A percentile compares a stretch with the other conserved stretches of the same genome.
Evolutionary conservation across 768 basidiomycete genomes (phyloP).

Genomic region (Trametes gibbosa): DNA sequence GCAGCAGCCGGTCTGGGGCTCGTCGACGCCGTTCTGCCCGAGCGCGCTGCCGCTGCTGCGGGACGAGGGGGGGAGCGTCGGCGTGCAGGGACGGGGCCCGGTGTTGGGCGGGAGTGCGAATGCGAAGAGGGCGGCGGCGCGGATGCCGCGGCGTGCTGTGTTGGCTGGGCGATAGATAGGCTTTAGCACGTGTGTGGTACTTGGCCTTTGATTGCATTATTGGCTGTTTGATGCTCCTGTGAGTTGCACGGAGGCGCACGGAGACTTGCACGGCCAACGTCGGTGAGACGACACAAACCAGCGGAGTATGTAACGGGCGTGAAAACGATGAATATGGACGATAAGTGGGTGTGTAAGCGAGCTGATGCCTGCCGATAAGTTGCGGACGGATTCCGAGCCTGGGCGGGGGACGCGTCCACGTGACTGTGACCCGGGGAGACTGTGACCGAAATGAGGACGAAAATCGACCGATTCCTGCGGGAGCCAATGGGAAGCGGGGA

Average conservation of each 20-base stretch:
- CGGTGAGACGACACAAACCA: too few relatives aligned
- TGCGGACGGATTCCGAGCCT: neutral
- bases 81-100: constrained; percentile 8
- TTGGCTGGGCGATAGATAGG: constrained; percentile 4
- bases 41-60: constrained; percentile 21
- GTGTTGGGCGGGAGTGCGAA: constrained; percentile 7
- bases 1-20: constrained; percentile 21
- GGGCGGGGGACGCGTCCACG: constrained; percentile 9
- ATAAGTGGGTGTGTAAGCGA: too few relatives aligned
- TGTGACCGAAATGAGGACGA: neutral
- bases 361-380: neutral
- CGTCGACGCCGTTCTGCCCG: constrained; percentile 20
- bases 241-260: too few relatives aligned
- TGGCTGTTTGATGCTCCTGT: too few relatives aligned
- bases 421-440: neutral
- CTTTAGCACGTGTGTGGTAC: too few relatives aligned
- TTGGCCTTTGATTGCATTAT: too few relatives aligned
- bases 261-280: too few relatives aligned
- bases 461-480: constrained; percentile 15
- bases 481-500: constrained; percentile 14
- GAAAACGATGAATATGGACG: too few relatives aligned
- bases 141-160: constrained; percentile 3
- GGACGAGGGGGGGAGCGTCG: constrained; percentile 5
- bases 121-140: constrained; percentile 5
- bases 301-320: too few relatives aligned